phyloP scores from a whole-genome alignment of 306 rosid species.

The Hippophae rhamnoides region DNA sequence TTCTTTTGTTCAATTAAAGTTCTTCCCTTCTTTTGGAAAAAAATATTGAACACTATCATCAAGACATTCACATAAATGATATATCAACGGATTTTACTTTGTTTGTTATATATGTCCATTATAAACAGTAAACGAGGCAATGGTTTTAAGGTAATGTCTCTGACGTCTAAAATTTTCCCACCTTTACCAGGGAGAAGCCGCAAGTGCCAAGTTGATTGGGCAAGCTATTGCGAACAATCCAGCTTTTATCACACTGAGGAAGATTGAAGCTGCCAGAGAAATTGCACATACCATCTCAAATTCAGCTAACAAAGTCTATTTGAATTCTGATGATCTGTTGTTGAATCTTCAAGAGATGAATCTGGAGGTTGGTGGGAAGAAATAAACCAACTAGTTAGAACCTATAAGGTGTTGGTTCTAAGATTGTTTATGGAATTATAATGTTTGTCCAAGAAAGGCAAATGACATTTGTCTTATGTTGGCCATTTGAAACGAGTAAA shows the following conservation, averaged over 20 bases:
- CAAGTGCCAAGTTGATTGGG: slow-evolving; percentile 84
- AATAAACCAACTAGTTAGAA: slow-evolving; percentile 18
- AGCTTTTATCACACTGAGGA: slow-evolving; percentile 78
- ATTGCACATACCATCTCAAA: slow-evolving; percentile 66
- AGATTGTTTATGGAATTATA: slow-evolving; percentile 8
- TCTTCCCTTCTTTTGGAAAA: too few species aligned
- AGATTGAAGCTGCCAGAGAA: slow-evolving; percentile 89
- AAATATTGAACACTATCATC: too few species aligned
- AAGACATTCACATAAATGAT: too few species aligned
- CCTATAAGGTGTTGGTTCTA: slow-evolving; percentile 2
- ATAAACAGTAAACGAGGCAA: too few species aligned
- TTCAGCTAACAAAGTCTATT: slow-evolving; percentile 67
- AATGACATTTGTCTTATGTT: slow-evolving; percentile 5
- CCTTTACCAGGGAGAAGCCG: slow-evolving; percentile 71
- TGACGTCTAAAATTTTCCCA: not conserved
- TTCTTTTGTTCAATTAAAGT: too few species aligned
- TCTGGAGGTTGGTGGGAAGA: slow-evolving; percentile 40
- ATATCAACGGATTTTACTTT: too few species aligned
- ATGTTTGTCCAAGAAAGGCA: slow-evolving; percentile 1
- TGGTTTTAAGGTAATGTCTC: slow-evolving; percentile 1
- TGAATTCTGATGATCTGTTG: slow-evolving; percentile 66
- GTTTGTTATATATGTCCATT: too few species aligned
- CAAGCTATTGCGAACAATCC: slow-evolving; percentile 83
- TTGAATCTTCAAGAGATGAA: slow-evolving; percentile 67
- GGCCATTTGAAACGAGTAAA: slow-evolving; percentile 4